These are phyloP conservation scores for Piloderma croceum DNA, from an alignment of 768 basidiomycete species.

Conservation along the genomic window DNA sequence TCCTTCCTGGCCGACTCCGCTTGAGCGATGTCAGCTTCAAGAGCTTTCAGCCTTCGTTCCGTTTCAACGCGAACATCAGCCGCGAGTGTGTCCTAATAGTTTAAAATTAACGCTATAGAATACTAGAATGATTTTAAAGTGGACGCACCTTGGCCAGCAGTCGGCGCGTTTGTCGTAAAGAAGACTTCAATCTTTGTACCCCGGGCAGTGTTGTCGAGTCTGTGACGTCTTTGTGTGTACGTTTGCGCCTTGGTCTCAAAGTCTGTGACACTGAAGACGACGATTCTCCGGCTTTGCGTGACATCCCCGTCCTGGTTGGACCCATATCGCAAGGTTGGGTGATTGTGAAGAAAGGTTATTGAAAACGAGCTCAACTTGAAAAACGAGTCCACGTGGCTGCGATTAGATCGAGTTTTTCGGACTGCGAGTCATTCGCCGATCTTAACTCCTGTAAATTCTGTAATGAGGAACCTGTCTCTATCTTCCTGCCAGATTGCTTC, in stretches of 20 bases:
- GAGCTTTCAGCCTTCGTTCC: conserved; percentile 67
- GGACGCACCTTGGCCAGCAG: conserved; percentile 68
- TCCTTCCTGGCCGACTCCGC: conserved; percentile 64
- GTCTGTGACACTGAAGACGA: conserved; percentile 13
- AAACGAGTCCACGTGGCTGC: too few relatives aligned
- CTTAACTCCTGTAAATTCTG: too few relatives aligned
- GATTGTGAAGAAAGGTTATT: too few relatives aligned
- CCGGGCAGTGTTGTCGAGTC: conserved; percentile 46
- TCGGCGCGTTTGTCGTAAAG: conserved; percentile 76
- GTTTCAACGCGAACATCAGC: conserved; percentile 80
- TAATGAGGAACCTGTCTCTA: conserved; percentile 60
- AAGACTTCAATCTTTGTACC: conserved; percentile 81
- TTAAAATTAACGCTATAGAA: background rate
- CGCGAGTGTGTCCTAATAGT: conserved; percentile 67
- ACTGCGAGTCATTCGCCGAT: too few relatives aligned
- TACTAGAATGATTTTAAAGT: background rate
- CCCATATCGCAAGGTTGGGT: conserved; percentile 16
- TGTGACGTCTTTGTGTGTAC: conserved; percentile 17
- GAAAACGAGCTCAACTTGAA: too few relatives aligned
- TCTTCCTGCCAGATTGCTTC: conserved; percentile 24
- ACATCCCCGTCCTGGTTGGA: conserved; percentile 7
- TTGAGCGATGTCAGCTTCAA: conserved; percentile 66
- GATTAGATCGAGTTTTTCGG: too few relatives aligned
- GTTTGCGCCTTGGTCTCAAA: conserved; percentile 21
- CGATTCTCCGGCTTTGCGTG: conserved; percentile 1